Evolutionary conservation across 768 basidiomycete genomes (phyloP), one percentile per base, ranked within the genome.

Genomic region (Suillus alpinus): DNA sequence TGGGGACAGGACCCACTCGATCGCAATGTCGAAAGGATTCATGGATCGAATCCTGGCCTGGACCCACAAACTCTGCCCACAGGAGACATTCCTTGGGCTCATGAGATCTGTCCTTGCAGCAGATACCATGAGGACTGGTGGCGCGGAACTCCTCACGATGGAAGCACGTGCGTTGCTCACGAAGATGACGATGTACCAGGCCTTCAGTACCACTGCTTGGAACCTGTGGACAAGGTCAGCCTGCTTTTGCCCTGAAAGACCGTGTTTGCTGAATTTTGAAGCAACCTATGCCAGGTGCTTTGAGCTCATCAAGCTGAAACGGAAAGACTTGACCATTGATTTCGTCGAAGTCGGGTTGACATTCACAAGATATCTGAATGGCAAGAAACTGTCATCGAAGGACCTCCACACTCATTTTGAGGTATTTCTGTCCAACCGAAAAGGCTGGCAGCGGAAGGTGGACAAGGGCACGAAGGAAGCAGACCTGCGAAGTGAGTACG

Each of bases 231-330:
- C 56, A 3, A 57, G 56, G 40, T 23, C 29, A 57, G 56, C 32
- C 12, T 39, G 37, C 10, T 39, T 14, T 39, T 39, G n/a, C n/a
- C n/a, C n/a, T n/a, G 14, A 4, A 13, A 39, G 37, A 39, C 37
- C 12, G 37, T 44, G 8, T 23, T 44, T 44, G 43, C 20, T 20
- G 8, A 44, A 10, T 44, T 44, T 23, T 20, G 43, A 41, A 41
- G 40, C 40, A 41, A 41, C 32, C 32, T 34, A 29, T 37, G 4
- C 4, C 44, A 77, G 75, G 52, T 72, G 71, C 63, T 74, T 72
- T 37, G 72, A 78, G 59, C 60, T 70, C 3, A 59, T 71, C 16
- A 62, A 66, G 10, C 41, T 77, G 2, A 65, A 70, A 41, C n/a
- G 58, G 7, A 47, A 62, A 1, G 63, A 77, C 43, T 34, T 77